phyloP scores from a whole-genome alignment of 495 filamentous ascomycete species.

The Rhizodiscina lignyota region DNA sequence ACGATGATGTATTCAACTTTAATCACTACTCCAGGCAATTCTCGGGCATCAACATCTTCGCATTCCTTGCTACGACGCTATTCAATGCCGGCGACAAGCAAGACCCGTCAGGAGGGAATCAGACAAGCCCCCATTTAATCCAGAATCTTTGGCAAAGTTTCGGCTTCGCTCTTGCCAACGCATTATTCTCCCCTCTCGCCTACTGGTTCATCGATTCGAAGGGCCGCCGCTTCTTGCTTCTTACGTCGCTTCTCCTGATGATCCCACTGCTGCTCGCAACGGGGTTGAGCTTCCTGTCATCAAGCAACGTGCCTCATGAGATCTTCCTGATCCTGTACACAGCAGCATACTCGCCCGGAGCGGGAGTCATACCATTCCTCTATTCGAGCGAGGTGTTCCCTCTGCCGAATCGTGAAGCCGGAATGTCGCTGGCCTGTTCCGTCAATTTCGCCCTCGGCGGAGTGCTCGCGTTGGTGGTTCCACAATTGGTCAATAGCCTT shows the following conservation, averaged over 20 bases:
- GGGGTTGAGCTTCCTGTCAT: constrained; percentile 6
- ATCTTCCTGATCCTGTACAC: constrained; percentile 10
- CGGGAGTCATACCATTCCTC: constrained; percentile 11
- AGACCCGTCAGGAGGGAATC: too few species aligned
- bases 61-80: neutral
- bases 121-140: neutral
- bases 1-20: neutral
- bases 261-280: constrained; percentile 8
- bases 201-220: constrained; percentile 13
- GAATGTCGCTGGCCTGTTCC: neutral
- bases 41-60: constrained; percentile 3
- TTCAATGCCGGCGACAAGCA: neutral
- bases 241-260: constrained; percentile 8
- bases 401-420: neutral
- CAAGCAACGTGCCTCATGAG: constrained; percentile 1
- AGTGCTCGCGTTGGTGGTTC: neutral
- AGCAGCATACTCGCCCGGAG: constrained; percentile 13
- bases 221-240: constrained; percentile 10
- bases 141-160: constrained; percentile 19
- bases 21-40: neutral
- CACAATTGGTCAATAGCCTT: neutral
- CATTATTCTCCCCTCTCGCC: constrained; percentile 10
- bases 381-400: constrained; percentile 12
- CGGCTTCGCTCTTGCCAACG: neutral
- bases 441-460: neutral